Evolutionary conservation across 1,284 basidiomycete genomes (phyloP).

Genomic region (Fistulina hepatica): DNA sequence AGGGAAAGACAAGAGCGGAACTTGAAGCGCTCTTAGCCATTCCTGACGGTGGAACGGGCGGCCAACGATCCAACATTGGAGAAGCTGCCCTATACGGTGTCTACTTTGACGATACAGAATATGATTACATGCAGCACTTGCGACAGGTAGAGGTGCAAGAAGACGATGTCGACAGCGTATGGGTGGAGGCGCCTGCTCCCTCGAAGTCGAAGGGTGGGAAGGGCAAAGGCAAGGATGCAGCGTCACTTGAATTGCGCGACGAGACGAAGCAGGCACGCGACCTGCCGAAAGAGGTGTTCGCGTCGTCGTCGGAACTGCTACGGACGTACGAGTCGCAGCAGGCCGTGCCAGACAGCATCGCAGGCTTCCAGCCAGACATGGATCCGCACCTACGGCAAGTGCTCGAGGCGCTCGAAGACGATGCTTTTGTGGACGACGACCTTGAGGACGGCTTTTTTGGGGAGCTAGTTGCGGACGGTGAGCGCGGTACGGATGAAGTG

Average conservation of each 20-base stretch:
- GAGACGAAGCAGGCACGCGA: too few species aligned
- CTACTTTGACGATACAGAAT: slow-evolving; percentile 95
- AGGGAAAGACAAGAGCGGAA: slow-evolving; percentile 73
- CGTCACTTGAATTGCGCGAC: slow-evolving; percentile 31
- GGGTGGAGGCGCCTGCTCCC: slow-evolving; percentile 57
- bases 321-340: slow-evolving; percentile 64
- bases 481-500: slow-evolving; percentile 43
- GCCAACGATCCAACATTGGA: slow-evolving; percentile 49
- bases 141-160: slow-evolving; percentile 62
- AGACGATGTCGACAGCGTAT: slow-evolving; percentile 65
- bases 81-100: slow-evolving; percentile 89
- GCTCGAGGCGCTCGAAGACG: slow-evolving; percentile 92
- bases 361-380: slow-evolving; percentile 93
- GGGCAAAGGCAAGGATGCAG: slow-evolving; percentile 28
- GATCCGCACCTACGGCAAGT: slow-evolving; percentile 91
- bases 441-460: slow-evolving; percentile 66
- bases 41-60: slow-evolving; percentile 44
- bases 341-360: slow-evolving; percentile 70
- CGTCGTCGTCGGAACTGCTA: slow-evolving; percentile 67
- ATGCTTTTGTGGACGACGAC: slow-evolving; percentile 79
- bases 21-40: slow-evolving; percentile 54
- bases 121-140: slow-evolving; percentile 99
- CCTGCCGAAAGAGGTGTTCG: slow-evolving; percentile 62
- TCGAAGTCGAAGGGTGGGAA: slow-evolving; percentile 27
- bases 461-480: slow-evolving; percentile 67